Evolutionary conservation across 108 stramenopile species (phyloP).

Genomic region (Cyclotella sp.): DNA sequence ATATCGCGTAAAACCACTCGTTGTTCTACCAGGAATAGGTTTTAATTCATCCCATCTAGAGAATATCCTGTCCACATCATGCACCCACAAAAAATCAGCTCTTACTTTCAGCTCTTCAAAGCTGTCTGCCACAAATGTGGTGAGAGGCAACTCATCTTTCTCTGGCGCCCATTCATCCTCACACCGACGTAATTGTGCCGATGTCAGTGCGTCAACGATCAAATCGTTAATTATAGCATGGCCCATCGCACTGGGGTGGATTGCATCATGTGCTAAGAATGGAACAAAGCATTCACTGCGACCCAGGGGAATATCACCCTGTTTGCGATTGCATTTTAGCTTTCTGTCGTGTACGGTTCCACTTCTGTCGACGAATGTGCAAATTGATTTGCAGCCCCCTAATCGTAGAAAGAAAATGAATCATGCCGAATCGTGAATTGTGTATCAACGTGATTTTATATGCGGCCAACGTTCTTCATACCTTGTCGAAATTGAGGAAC

Average conservation of each 20-base stretch:
- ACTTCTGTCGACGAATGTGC: constrained; percentile 50
- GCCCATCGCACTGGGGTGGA: constrained; percentile 61
- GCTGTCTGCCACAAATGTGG: constrained; percentile 49
- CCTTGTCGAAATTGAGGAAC: constrained; percentile 48
- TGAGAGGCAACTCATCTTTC: constrained; percentile 40
- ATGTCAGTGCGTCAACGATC: constrained; percentile 55
- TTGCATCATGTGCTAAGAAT: constrained; percentile 63
- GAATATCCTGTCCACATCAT: constrained; percentile 60
- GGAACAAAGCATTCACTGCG: constrained; percentile 57
- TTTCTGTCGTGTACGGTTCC: constrained; percentile 17
- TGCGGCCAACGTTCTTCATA: background rate
- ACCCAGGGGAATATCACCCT: constrained; percentile 33
- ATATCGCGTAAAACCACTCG: constrained; percentile 46
- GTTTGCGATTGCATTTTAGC: constrained; percentile 43
- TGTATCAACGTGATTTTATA: background rate
- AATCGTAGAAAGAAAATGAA: constrained; percentile 38
- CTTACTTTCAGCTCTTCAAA: constrained; percentile 41
- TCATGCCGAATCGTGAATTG: constrained; percentile 31
- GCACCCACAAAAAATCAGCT: constrained; percentile 59
- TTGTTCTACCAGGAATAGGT: constrained; percentile 26
- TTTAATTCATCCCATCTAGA: constrained; percentile 47
- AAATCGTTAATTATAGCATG: constrained; percentile 61
- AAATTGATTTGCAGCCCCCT: constrained; percentile 59
- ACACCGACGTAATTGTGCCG: constrained; percentile 42
- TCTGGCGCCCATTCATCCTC: constrained; percentile 12